Percentiles rank a stretch among this genome's conserved stretches.
phyloP scores from a whole-genome alignment of 257 asterid species.

The Solanum infundibuliforme region DNA sequence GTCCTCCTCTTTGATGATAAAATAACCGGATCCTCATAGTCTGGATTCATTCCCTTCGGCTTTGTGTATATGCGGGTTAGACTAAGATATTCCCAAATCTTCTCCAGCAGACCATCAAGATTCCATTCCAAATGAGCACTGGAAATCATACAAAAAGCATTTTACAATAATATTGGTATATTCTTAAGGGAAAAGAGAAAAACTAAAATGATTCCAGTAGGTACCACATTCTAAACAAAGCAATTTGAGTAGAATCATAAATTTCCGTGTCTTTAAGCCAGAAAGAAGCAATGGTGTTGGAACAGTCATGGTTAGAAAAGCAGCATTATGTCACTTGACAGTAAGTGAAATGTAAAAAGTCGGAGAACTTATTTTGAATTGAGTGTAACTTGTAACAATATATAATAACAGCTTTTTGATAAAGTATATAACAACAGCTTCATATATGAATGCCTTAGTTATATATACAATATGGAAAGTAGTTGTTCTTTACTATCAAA shows the following conservation, averaged over 20 bases:
- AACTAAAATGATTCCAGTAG: not conserved
- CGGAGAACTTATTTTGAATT: not conserved
- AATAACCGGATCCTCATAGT: conserved; percentile 94
- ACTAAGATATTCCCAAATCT: conserved; percentile 85
- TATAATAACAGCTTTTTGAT: too few relatives aligned
- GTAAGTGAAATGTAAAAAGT: not conserved
- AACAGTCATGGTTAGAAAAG: not conserved
- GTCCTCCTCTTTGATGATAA: conserved; percentile 83
- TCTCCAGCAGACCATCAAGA: conserved; percentile 93
- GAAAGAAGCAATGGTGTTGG: not conserved
- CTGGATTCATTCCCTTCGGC: conserved; percentile 99
- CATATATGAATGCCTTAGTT: not conserved
- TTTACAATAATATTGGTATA: not conserved
- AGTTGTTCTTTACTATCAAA: not conserved
- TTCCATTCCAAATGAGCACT: conserved; percentile 99
- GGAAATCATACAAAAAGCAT: not conserved
- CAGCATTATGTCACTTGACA: not conserved
- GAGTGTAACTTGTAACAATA: not conserved
- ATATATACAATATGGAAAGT: not conserved
- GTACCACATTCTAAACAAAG: not conserved
- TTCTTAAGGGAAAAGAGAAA: not conserved
- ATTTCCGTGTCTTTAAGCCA: not conserved
- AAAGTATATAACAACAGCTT: too few relatives aligned
- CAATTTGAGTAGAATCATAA: not conserved
- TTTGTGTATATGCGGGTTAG: conserved; percentile 96